A percentile compares a stretch with the other conserved stretches of the same genome.
These are phyloP conservation scores for Tetrapisispora taiwanensis DNA, from an alignment of 805 yeast genomes.

Conservation along the genomic window DNA sequence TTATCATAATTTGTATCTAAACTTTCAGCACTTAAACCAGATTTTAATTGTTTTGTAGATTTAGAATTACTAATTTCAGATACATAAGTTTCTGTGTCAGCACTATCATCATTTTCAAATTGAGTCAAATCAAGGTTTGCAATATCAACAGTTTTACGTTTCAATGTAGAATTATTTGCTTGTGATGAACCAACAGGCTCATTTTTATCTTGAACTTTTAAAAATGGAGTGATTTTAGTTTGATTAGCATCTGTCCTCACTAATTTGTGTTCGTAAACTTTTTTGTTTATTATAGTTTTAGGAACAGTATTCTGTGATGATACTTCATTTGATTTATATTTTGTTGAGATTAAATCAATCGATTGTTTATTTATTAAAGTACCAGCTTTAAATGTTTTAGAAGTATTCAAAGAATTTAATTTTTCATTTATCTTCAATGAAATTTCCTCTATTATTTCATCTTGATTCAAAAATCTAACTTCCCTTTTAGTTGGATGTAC, in stretches of 20 bases:
- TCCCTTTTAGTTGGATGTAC: constrained; percentile 94
- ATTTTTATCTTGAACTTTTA: constrained; percentile 3
- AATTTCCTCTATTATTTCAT: constrained; percentile 64
- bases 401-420: constrained; percentile 49
- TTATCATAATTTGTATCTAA: too few relatives aligned
- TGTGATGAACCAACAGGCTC: background rate
- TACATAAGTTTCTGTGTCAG: background rate
- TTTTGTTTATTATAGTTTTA: constrained; percentile 7
- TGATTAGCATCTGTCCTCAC: constrained; percentile 29
- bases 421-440: constrained; percentile 39
- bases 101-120: too few relatives aligned
- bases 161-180: background rate
- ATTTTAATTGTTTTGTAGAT: background rate
- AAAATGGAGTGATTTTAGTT: constrained; percentile 22
- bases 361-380: constrained; percentile 33
- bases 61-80: background rate
- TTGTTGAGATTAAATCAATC: background rate
- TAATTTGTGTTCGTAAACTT: constrained; percentile 26
- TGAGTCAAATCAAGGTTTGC: background rate
- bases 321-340: background rate
- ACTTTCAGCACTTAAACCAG: background rate
- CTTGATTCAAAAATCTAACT: constrained; percentile 76
- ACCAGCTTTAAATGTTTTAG: constrained; percentile 62
- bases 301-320: background rate
- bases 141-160: background rate